These are phyloP conservation scores for Rugosomyces carneus DNA, from an alignment of 1,284 basidiomycete genomes.

Conservation along the genomic window DNA sequence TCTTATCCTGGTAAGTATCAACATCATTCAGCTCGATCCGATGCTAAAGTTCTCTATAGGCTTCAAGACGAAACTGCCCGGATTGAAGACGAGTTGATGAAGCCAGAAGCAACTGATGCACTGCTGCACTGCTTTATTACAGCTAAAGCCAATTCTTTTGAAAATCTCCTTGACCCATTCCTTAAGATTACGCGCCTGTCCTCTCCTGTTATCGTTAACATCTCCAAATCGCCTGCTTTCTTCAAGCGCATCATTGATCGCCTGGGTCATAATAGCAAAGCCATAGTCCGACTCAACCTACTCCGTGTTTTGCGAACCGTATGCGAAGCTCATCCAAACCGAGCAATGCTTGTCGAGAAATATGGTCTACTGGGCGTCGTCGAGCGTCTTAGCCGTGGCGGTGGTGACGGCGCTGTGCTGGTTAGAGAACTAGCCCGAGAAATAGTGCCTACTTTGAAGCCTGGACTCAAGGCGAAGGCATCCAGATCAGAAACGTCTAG, in stretches of 20 bases:
- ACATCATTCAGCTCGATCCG: not conserved
- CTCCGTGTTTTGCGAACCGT: constrained; percentile 81
- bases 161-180: constrained; percentile 89
- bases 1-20: constrained; percentile 76
- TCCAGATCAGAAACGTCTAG: constrained; percentile 21
- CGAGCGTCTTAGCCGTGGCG: constrained; percentile 65
- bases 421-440: constrained; percentile 85
- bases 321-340: constrained; percentile 85
- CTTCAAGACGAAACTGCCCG: constrained; percentile 91
- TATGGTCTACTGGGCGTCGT: constrained; percentile 79
- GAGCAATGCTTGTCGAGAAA: constrained; percentile 72
- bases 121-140: constrained; percentile 83
- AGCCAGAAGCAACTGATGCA: constrained; percentile 61
- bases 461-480: constrained; percentile 43
- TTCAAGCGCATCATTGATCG: constrained; percentile 85
- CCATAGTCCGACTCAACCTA: constrained; percentile 87
- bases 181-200: constrained; percentile 88
- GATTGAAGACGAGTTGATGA: constrained; percentile 84
- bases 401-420: constrained; percentile 76
- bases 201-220: constrained; percentile 62
- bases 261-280: constrained; percentile 73
- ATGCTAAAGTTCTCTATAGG: constrained; percentile 36
- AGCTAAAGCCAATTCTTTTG: constrained; percentile 89
- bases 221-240: constrained; percentile 76
- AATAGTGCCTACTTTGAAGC: constrained; percentile 68